These are phyloP conservation scores for Tolypocladium ovalisporum DNA, from an alignment of 2,329 filamentous ascomycete species.

Conservation along the genomic window DNA sequence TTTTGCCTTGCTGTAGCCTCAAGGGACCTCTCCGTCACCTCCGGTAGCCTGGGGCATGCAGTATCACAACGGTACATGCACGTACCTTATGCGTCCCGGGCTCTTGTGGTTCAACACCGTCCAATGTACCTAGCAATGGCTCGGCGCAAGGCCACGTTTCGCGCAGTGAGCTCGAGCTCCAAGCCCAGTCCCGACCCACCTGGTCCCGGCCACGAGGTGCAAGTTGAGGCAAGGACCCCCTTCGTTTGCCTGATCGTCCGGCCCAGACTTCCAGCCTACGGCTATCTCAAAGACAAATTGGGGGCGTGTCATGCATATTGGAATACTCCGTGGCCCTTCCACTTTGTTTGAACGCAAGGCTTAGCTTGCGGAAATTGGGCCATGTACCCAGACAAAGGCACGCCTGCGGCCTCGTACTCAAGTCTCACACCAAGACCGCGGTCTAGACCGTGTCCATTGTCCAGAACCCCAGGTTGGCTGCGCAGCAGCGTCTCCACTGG, in stretches of 20 bases:
- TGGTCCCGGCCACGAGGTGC: not conserved
- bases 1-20: not conserved
- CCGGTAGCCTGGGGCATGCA: not conserved
- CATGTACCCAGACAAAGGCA: too few species aligned
- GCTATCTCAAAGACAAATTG: not conserved
- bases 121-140: not conserved
- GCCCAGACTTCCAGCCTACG: not conserved
- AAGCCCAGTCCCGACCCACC: not conserved
- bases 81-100: not conserved
- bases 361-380: too few species aligned
- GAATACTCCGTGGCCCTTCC: not conserved
- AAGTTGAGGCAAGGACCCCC: not conserved
- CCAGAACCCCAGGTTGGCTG: not conserved
- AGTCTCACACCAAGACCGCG: not conserved
- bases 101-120: not conserved
- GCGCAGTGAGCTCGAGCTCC: not conserved
- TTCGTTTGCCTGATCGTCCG: not conserved
- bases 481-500: not conserved
- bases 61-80: not conserved
- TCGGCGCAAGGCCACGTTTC: not conserved
- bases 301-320: not conserved
- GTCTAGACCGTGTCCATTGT: not conserved
- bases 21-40: not conserved
- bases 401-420: not conserved
- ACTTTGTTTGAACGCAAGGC: too few species aligned